phyloP scores from a whole-genome alignment of 1,284 basidiomycete species.

The Irpex rosettiformis region DNA sequence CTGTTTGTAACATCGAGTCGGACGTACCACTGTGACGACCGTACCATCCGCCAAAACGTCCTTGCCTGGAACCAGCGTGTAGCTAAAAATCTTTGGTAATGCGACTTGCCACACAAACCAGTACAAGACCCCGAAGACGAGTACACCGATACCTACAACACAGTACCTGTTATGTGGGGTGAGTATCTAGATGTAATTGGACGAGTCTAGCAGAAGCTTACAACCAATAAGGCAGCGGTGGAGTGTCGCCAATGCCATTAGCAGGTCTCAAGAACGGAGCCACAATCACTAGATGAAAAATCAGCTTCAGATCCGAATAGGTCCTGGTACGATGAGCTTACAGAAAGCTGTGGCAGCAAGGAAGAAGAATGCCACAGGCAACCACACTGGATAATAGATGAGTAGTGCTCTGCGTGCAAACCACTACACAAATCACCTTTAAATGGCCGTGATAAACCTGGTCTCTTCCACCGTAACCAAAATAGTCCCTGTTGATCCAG shows the following conservation, averaged over 20 bases:
- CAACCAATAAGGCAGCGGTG: constrained; percentile 54
- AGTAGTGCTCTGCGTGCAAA: too few species aligned
- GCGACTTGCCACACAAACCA: constrained; percentile 48
- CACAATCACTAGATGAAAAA: too few species aligned
- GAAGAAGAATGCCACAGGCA: constrained; percentile 49
- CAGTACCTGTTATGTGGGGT: too few species aligned
- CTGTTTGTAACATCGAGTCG: too few species aligned
- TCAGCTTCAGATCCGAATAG: too few species aligned
- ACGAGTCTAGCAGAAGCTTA: constrained; percentile 26
- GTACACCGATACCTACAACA: constrained; percentile 45
- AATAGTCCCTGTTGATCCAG: constrained; percentile 50
- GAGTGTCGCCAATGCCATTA: constrained; percentile 48
- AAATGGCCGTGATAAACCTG: constrained; percentile 43
- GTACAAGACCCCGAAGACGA: constrained; percentile 41
- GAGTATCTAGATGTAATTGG: too few species aligned
- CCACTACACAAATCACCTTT: constrained; percentile 45
- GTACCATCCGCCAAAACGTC: too few species aligned
- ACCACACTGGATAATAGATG: constrained; percentile 38
- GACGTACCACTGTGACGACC: too few species aligned
- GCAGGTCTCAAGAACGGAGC: constrained; percentile 48
- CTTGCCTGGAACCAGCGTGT: too few species aligned
- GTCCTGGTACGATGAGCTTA: too few species aligned
- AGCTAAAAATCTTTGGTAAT: too few species aligned
- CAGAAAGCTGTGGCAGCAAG: constrained; percentile 36
- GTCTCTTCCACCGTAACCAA: constrained; percentile 46